These are phyloP conservation scores for Coemansia sp. DNA, from an alignment of 192 early-diverging fungal species.

Conservation along the genomic window DNA sequence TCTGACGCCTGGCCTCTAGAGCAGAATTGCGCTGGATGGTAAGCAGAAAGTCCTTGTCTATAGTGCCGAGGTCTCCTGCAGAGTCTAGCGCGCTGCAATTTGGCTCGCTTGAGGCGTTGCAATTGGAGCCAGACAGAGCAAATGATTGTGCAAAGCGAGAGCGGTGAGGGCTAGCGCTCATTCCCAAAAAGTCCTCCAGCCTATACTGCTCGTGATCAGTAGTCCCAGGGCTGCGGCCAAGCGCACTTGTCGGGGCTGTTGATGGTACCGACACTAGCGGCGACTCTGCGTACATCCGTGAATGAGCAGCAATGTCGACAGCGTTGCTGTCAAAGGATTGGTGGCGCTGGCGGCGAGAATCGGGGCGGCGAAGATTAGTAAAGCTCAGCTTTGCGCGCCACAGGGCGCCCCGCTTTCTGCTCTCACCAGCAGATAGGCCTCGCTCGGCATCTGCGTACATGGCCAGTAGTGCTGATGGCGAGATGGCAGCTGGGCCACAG, in stretches of 20 bases:
- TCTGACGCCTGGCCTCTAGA: slow-evolving; percentile 44
- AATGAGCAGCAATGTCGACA: slow-evolving; percentile 38
- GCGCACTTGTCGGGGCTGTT: slow-evolving; percentile 26
- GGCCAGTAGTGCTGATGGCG: background rate
- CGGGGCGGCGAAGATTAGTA: slow-evolving; percentile 43
- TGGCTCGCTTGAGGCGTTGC: background rate
- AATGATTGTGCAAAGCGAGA: background rate
- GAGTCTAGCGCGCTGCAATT: background rate
- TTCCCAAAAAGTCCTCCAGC: slow-evolving; percentile 16
- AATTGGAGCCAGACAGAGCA: background rate
- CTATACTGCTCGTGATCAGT: slow-evolving; percentile 6
- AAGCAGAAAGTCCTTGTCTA: slow-evolving; percentile 48
- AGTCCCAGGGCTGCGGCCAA: background rate
- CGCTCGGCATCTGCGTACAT: slow-evolving; percentile 6
- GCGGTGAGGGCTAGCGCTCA: slow-evolving; percentile 7
- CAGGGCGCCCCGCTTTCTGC: slow-evolving; percentile 34
- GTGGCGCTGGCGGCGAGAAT: slow-evolving; percentile 39
- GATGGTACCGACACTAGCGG: slow-evolving; percentile 41
- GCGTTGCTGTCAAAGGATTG: slow-evolving; percentile 46
- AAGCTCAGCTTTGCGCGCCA: slow-evolving; percentile 52
- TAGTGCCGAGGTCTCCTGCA: slow-evolving; percentile 25
- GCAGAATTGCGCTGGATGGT: slow-evolving; percentile 51
- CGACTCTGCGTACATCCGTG: slow-evolving; percentile 35
- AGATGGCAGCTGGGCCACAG: background rate
- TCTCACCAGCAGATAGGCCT: slow-evolving; percentile 13